phyloP scores from a whole-genome alignment of 2,329 filamentous ascomycete genomes.

The Ophiostoma sp. region DNA sequence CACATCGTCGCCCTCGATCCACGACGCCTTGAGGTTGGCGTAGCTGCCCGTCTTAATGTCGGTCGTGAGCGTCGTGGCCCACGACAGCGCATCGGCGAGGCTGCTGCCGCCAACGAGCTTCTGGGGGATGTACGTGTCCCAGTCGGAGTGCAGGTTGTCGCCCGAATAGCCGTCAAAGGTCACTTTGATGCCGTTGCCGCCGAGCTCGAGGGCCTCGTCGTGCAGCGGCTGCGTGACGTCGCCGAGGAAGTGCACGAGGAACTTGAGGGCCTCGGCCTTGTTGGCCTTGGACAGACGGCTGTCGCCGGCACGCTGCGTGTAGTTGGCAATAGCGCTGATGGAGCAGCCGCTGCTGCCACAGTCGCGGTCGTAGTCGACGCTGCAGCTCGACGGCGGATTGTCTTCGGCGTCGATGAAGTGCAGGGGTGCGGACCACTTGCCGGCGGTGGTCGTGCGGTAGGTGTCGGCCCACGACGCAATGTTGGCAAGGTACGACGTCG shows the following conservation, averaged over 20 bases:
- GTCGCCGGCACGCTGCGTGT: constrained; percentile 50
- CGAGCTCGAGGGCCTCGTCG: constrained; percentile 46
- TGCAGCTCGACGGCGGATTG: constrained; percentile 24
- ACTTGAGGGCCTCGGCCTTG: constrained; percentile 56
- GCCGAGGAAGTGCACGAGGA: constrained; percentile 52
- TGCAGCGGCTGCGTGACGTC: constrained; percentile 54
- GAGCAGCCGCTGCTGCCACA: constrained; percentile 43
- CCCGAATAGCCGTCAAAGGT: constrained; percentile 44
- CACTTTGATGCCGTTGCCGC: constrained; percentile 54
- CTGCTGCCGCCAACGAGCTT: constrained; percentile 36
- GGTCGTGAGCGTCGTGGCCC: constrained; percentile 36
- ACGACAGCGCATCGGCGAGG: constrained; percentile 36
- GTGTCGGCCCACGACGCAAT: constrained; percentile 49
- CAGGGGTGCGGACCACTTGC: constrained; percentile 41
- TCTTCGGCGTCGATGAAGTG: constrained; percentile 47
- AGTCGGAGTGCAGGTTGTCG: constrained; percentile 53
- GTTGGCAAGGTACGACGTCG: constrained; percentile 43
- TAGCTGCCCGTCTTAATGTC: constrained; percentile 38
- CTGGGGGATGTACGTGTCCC: constrained; percentile 56
- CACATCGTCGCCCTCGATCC: constrained; percentile 36
- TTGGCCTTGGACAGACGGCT: constrained; percentile 40
- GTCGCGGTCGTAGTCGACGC: constrained; percentile 40
- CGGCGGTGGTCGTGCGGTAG: constrained; percentile 42
- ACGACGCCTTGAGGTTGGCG: constrained; percentile 33
- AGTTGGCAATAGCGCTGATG: constrained; percentile 41